Evolutionary conservation across 2,329 filamentous ascomycete species (phyloP).

Genomic region (Emergomyces africanus): DNA sequence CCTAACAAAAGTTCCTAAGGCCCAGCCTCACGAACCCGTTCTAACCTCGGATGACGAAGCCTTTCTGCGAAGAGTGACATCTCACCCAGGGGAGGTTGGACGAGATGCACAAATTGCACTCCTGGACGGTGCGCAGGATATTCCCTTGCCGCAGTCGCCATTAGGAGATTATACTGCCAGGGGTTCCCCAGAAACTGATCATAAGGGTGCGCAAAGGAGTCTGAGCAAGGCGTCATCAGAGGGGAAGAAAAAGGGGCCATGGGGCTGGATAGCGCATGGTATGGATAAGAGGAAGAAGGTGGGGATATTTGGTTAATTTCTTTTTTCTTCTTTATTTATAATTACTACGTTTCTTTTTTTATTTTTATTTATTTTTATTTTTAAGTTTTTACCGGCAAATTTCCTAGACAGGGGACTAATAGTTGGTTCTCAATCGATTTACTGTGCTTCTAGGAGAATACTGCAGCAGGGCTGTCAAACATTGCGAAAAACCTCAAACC

Average conservation of each 20-base stretch:
- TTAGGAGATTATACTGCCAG: constrained; percentile 23
- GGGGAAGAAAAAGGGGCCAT: constrained; percentile 23
- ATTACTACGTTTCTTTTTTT: no score
- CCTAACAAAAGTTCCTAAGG: constrained; percentile 17
- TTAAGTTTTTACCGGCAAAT: neutral
- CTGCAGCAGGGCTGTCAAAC: constrained; percentile 17
- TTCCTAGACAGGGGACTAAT: neutral
- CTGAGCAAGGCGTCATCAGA: constrained; percentile 16
- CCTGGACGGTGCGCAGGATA: constrained; percentile 34
- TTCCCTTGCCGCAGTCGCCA: constrained; percentile 40
- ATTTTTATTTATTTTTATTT: neutral
- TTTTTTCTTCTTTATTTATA: neutral
- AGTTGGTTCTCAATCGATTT: neutral
- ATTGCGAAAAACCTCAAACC: constrained; percentile 18
- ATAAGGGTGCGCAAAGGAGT: constrained; percentile 22
- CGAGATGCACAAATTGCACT: constrained; percentile 35
- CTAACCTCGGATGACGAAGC: constrained; percentile 50
- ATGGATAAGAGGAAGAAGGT: constrained; percentile 23
- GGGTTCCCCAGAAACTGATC: constrained; percentile 1
- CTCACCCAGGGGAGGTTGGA: constrained; percentile 23
- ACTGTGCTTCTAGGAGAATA: constrained; percentile 15
- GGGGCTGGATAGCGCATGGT: constrained; percentile 31
- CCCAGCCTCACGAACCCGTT: constrained; percentile 29
- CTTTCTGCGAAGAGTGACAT: constrained; percentile 41
- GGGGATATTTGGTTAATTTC: no score